phyloP scores from a whole-genome alignment of 225 moss, liverwort and hornwort genomes.

The Sphagnum tenellum region DNA sequence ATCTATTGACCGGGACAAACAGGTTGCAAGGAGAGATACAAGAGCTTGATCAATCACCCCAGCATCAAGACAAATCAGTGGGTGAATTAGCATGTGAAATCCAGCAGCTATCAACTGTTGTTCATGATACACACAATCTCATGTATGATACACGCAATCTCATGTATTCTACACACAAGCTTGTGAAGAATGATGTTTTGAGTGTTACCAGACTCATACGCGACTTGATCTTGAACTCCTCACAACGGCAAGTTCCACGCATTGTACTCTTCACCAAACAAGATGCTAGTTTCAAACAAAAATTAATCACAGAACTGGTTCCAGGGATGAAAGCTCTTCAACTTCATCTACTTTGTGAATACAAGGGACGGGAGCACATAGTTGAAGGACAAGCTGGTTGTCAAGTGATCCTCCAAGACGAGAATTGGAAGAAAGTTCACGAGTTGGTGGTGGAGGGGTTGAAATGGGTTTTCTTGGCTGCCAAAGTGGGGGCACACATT shows the following conservation, averaged over 20 bases:
- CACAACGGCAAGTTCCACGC: not conserved
- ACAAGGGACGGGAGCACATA: not conserved
- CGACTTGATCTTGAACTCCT: not conserved
- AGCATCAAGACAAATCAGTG: too few species aligned
- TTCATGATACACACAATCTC: not conserved
- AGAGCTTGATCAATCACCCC: too few species aligned
- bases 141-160: too few species aligned
- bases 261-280: constrained; percentile 1
- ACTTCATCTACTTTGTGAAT: constrained; percentile 1
- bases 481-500: too few species aligned
- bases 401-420: too few species aligned
- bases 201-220: not conserved
- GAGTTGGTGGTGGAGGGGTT: too few species aligned
- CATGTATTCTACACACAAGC: too few species aligned
- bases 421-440: too few species aligned
- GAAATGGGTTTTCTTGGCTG: too few species aligned
- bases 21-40: too few species aligned
- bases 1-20: too few species aligned
- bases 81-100: not conserved
- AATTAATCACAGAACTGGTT: not conserved
- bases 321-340: not conserved
- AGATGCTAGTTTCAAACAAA: not conserved
- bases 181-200: not conserved
- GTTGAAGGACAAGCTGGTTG: not conserved
- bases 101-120: not conserved